These are phyloP conservation scores for Anisodus tanguticus DNA, from an alignment of 257 asterid genomes.

Conservation along the genomic window DNA sequence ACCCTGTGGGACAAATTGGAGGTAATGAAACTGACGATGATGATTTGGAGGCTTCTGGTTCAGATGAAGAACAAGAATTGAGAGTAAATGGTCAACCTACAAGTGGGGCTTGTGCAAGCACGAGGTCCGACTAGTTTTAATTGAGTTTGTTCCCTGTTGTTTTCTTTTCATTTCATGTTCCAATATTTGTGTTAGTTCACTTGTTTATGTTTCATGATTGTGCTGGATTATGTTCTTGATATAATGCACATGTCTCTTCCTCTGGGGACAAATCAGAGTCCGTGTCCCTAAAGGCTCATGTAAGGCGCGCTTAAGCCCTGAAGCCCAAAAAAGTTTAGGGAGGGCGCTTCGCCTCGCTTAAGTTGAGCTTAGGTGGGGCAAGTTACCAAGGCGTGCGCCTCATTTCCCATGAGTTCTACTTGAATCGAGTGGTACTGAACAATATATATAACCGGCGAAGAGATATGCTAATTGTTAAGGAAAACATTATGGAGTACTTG, in stretches of 20 bases:
- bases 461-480: background rate
- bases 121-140: constrained; percentile 48
- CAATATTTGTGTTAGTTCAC: background rate
- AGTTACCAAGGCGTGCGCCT: background rate
- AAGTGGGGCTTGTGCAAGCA: constrained; percentile 45
- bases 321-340: background rate
- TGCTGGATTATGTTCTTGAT: constrained; percentile 20
- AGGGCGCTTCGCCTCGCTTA: background rate
- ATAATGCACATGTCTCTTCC: background rate
- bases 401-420: constrained; percentile 14
- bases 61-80: constrained; percentile 61
- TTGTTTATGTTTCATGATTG: constrained; percentile 1
- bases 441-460: background rate
- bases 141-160: background rate
- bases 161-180: constrained; percentile 20
- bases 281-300: background rate
- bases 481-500: constrained; percentile 13
- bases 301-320: background rate
- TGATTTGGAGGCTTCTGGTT: constrained; percentile 52
- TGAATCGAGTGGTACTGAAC: background rate
- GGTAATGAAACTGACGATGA: constrained; percentile 49
- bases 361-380: background rate
- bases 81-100: constrained; percentile 39
- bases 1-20: constrained; percentile 46
- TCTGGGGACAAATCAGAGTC: background rate